Evolutionary conservation across 495 filamentous ascomycete genomes (phyloP).

Genomic region (Penicilliopsis zonata): DNA sequence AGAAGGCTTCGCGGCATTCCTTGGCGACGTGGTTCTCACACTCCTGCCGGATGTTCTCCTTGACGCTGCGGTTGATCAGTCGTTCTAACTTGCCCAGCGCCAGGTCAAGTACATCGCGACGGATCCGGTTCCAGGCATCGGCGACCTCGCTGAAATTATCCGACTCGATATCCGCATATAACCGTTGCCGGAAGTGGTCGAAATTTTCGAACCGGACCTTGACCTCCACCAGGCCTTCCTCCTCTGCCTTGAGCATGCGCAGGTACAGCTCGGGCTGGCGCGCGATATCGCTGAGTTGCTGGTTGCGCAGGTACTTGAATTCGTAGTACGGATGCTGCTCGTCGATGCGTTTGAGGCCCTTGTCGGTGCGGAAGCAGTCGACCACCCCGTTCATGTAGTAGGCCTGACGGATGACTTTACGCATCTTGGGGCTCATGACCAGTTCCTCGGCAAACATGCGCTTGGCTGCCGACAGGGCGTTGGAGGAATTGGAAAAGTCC

Average conservation of each 20-base stretch:
- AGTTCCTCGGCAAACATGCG: conserved; percentile 88
- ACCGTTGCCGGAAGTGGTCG: conserved; percentile 54
- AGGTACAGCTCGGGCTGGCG: conserved; percentile 77
- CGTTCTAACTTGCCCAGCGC: conserved; percentile 73
- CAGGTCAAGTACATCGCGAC: conserved; percentile 69
- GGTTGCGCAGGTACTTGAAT: conserved; percentile 90
- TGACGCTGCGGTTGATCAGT: conserved; percentile 77
- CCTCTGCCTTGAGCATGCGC: conserved; percentile 92
- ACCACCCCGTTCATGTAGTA: conserved; percentile 75
- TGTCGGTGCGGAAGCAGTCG: conserved; percentile 83
- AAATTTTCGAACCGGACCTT: conserved; percentile 63
- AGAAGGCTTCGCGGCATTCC: conserved; percentile 72
- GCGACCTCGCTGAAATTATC: conserved; percentile 93
- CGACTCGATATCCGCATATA: conserved; percentile 74
- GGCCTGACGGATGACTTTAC: conserved; percentile 67
- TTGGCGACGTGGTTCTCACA: conserved; percentile 83
- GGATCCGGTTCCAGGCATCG: conserved; percentile 85
- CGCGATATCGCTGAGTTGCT: conserved; percentile 69
- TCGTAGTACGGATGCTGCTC: conserved; percentile 95
- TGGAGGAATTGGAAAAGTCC: conserved; percentile 65
- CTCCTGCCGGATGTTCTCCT: conserved; percentile 80
- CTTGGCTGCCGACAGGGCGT: conserved; percentile 67
- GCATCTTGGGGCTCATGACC: conserved; percentile 75
- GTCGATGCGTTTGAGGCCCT: conserved; percentile 87
- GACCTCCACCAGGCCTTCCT: conserved; percentile 82